These are phyloP conservation scores for Zygosaccharomyces lentus DNA, from an alignment of 805 yeast genomes.

Conservation along the genomic window DNA sequence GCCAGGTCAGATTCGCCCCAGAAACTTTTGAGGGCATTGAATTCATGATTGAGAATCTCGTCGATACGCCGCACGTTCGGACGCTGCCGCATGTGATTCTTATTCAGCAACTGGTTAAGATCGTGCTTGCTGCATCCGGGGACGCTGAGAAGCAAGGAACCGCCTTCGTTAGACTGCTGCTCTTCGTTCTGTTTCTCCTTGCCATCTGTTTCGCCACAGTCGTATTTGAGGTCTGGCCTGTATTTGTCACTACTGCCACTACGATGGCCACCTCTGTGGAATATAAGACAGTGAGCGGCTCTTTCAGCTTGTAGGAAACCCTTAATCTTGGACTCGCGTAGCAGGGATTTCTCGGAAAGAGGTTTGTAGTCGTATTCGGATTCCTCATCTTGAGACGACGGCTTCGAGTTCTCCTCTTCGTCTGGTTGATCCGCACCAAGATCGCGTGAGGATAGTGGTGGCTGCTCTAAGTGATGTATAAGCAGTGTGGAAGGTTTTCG, in stretches of 20 bases:
- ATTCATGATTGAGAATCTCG: conserved; percentile 18
- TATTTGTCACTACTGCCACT: conserved; percentile 9
- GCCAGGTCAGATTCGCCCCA: conserved; percentile 22
- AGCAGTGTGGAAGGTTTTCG: conserved; percentile 16
- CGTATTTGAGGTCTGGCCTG: conserved; percentile 27
- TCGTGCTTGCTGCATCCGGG: conserved; percentile 19
- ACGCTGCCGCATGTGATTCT: conserved; percentile 14
- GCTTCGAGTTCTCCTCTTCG: conserved; percentile 1
- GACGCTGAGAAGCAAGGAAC: conserved; percentile 9
- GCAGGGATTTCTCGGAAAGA: conserved; percentile 19
- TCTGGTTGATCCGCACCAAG: conserved; percentile 4
- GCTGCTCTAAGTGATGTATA: conserved; percentile 12
- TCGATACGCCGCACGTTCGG: conserved; percentile 23
- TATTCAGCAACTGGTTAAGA: conserved; percentile 11
- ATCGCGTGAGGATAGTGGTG: neutral
- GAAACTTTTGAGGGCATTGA: conserved; percentile 18
- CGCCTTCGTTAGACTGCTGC: neutral
- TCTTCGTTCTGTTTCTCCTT: conserved; percentile 1
- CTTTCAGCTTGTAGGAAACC: conserved; percentile 23
- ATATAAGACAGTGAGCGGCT: conserved; percentile 31
- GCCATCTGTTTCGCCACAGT: conserved; percentile 23
- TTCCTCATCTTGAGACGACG: conserved; percentile 1
- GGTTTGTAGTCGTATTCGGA: conserved; percentile 24
- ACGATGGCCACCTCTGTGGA: conserved; percentile 23
- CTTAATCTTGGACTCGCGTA: conserved; percentile 23